Conservation (phyloP, 306 rosid species). For the Erythrophleum fordii region DNA sequence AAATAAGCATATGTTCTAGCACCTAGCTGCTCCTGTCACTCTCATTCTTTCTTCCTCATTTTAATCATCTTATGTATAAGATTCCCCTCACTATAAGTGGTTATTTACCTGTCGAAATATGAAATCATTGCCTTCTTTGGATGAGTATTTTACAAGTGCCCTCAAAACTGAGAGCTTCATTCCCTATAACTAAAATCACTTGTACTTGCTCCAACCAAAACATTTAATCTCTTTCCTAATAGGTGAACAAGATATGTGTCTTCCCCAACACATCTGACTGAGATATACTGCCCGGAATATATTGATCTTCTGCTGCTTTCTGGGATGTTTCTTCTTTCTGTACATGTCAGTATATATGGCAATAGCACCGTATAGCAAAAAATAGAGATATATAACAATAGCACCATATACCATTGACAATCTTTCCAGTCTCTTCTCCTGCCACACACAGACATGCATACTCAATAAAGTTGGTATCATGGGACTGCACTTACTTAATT, state of each 20-base stretch:
- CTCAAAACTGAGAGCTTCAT: not conserved
- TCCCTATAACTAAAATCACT: not conserved
- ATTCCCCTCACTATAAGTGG: not conserved
- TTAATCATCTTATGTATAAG: not conserved
- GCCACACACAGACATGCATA: not conserved
- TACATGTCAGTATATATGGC: not conserved
- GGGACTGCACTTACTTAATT: slow-evolving; percentile 22
- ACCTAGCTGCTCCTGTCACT: not conserved
- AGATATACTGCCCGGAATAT: not conserved
- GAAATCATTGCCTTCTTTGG: not conserved
- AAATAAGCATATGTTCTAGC: not conserved
- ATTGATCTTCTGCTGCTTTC: not conserved
- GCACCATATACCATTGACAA: slow-evolving; percentile 1
- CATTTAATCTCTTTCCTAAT: not conserved
- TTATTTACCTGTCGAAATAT: not conserved
- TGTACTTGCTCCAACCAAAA: not conserved
- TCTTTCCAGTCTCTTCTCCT: not conserved
- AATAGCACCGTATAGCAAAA: not conserved
- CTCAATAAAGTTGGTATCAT: slow-evolving; percentile 27
- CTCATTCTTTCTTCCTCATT: not conserved
- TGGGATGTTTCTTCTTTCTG: slow-evolving; percentile 7
- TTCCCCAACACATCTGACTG: slow-evolving; percentile 3
- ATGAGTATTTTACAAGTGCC: not conserved
- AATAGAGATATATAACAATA: not conserved
- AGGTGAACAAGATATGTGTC: not conserved